Conservation (phyloP, 108 stramenopile genomes). For the Aurantiochytrium sp. region DNA sequence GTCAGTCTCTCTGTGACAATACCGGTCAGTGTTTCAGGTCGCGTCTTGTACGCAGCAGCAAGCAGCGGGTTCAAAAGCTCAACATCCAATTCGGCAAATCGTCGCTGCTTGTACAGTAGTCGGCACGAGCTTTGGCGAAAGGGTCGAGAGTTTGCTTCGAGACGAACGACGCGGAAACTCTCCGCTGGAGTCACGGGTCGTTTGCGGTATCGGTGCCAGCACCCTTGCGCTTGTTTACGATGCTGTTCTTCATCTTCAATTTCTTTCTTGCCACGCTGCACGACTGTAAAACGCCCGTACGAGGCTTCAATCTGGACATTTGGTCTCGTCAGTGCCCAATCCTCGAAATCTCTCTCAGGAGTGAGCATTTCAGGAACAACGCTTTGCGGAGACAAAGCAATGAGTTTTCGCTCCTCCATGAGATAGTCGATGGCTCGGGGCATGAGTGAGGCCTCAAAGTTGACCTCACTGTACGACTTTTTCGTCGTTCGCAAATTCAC, state of each 20-base stretch:
- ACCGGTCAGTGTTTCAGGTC: neutral
- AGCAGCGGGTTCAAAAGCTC: neutral
- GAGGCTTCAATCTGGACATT: neutral
- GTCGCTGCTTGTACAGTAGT: neutral
- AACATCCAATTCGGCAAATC: neutral
- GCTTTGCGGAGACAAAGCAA: neutral
- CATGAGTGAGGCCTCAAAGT: conserved; percentile 11
- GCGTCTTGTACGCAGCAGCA: neutral
- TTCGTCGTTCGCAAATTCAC: neutral
- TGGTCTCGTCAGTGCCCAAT: neutral
- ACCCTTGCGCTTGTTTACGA: neutral
- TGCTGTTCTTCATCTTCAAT: neutral
- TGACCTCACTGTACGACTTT: neutral
- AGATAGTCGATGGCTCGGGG: neutral
- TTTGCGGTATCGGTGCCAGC: neutral
- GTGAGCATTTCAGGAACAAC: neutral
- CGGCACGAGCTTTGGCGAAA: neutral
- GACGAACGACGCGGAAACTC: neutral
- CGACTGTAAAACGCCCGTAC: neutral
- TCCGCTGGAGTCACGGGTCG: neutral
- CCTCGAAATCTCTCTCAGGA: neutral
- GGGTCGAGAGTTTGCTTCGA: neutral
- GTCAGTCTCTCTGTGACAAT: neutral
- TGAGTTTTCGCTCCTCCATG: neutral
- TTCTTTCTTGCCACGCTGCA: neutral